phyloP scores from a whole-genome alignment of 306 rosid genomes.

The Dalbergia oliveri region DNA sequence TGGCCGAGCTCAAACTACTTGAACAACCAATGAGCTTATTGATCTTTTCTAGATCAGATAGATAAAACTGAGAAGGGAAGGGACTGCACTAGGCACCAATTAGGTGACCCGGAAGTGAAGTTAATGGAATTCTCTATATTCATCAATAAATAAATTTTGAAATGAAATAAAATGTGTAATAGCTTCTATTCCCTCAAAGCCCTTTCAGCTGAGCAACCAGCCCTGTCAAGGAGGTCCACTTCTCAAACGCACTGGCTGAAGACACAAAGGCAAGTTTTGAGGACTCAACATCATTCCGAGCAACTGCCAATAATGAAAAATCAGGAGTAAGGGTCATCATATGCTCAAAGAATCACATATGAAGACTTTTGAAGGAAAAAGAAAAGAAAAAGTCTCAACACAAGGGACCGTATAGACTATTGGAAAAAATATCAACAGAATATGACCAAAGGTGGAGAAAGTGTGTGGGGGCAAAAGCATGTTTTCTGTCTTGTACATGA shows the following conservation, averaged over 20 bases:
- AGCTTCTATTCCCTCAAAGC: conserved; percentile 55
- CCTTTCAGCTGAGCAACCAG: conserved; percentile 82
- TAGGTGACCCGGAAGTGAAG: conserved; percentile 33
- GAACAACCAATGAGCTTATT: conserved; percentile 24
- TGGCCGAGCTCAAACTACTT: conserved; percentile 31
- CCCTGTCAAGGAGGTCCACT: conserved; percentile 88
- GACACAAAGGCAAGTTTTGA: conserved; percentile 89
- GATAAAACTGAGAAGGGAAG: conserved; percentile 28
- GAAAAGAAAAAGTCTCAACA: background rate
- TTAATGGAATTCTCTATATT: conserved; percentile 33
- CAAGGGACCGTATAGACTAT: background rate
- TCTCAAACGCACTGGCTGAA: conserved; percentile 86
- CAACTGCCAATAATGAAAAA: conserved; percentile 57
- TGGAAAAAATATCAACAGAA: too few species aligned
- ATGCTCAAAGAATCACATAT: background rate
- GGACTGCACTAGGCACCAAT: conserved; percentile 27
- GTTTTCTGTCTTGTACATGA: conserved; percentile 16
- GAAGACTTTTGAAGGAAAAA: too few species aligned
- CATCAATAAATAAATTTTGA: conserved; percentile 27
- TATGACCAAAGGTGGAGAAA: too few species aligned
- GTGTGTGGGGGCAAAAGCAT: background rate
- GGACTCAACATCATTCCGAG: conserved; percentile 76
- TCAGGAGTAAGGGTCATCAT: conserved; percentile 37
- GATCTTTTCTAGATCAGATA: background rate
- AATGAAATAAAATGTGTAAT: conserved; percentile 21